Evolutionary conservation across 768 basidiomycete genomes (phyloP).

Genomic region (Rhodocollybia butyracea): DNA sequence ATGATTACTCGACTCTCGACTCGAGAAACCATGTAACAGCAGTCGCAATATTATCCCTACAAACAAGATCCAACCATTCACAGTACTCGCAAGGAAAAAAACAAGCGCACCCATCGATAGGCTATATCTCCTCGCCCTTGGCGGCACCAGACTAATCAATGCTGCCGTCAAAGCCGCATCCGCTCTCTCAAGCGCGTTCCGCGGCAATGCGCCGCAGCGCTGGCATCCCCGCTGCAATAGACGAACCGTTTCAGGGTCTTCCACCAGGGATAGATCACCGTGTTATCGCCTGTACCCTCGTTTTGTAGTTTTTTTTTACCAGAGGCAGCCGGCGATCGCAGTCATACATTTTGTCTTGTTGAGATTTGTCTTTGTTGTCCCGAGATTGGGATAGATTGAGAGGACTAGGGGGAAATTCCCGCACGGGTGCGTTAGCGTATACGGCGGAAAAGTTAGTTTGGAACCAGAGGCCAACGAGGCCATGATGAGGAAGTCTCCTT

Average conservation of each 20-base stretch:
- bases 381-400: no score
- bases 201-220: conserved; percentile 46
- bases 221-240: conserved; percentile 36
- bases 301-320: no score
- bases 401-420: no score
- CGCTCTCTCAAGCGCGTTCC: conserved; percentile 52
- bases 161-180: conserved; percentile 37
- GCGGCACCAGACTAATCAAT: conserved; percentile 33
- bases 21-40: neutral
- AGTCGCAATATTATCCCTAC: conserved; percentile 1
- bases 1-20: no score
- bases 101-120: no score
- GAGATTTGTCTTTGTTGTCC: neutral
- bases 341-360: neutral
- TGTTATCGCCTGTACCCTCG: conserved; percentile 17
- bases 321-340: conserved; percentile 9
- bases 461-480: conserved; percentile 48
- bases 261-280: conserved; percentile 34
- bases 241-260: conserved; percentile 36
- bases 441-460: conserved; percentile 17
- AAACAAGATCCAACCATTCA: neutral
- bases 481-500: conserved; percentile 53
- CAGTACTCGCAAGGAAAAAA: no score
- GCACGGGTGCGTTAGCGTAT: conserved; percentile 5
- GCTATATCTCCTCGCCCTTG: conserved; percentile 34